Evolutionary conservation across 495 filamentous ascomycete genomes (phyloP).

Genomic region (Stereocaulon alpinum): DNA sequence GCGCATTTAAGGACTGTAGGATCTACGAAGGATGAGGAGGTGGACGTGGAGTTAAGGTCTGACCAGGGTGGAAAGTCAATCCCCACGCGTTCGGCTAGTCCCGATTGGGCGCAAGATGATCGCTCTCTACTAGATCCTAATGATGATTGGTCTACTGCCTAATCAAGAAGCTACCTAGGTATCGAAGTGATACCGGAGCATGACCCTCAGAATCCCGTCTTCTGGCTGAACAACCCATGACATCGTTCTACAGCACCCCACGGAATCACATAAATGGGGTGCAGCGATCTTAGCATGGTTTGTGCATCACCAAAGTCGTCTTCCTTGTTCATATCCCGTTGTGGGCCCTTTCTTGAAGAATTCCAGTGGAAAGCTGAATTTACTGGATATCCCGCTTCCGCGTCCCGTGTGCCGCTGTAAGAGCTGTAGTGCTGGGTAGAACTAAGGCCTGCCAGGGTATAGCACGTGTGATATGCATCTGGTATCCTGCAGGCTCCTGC

Average conservation of each 20-base stretch:
- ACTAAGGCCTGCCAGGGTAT: constrained; percentile 78
- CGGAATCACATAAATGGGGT: constrained; percentile 82
- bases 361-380: constrained; percentile 57
- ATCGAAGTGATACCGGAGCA: too few species aligned
- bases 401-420: constrained; percentile 38
- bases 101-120: neutral
- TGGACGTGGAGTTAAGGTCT: constrained; percentile 4
- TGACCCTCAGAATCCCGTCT: constrained; percentile 39
- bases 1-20: neutral
- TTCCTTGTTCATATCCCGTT: constrained; percentile 35
- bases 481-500: constrained; percentile 1
- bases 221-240: constrained; percentile 51
- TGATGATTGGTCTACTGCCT: too few species aligned
- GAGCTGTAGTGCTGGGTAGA: constrained; percentile 67
- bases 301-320: constrained; percentile 36
- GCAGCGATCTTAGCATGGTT: constrained; percentile 44
- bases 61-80: constrained; percentile 7
- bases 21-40: neutral
- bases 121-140: constrained; percentile 9
- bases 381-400: constrained; percentile 29
- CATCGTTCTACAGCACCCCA: constrained; percentile 54
- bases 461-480: constrained; percentile 86
- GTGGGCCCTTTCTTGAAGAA: constrained; percentile 37
- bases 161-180: too few species aligned
- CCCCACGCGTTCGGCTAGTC: constrained; percentile 5